Conservation (phyloP, 306 rosid species). For the Lupinus albus region DNA sequence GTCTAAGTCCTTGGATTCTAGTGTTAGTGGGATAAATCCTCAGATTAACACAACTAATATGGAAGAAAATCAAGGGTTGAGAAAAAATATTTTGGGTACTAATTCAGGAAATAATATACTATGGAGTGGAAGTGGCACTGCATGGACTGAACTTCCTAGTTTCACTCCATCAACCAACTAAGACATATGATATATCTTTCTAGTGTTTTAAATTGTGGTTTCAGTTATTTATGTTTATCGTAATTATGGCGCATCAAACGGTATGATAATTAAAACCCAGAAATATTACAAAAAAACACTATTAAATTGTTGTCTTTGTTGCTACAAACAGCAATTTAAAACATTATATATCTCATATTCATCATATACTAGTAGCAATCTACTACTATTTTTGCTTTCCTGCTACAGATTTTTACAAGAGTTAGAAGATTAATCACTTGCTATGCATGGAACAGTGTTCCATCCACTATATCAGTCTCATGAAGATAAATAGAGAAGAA, state of each 20-base stretch:
- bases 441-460: constrained; percentile 38
- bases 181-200: constrained; percentile 44
- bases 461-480: background rate
- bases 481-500: constrained; percentile 40
- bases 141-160: constrained; percentile 71
- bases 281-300: no score
- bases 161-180: constrained; percentile 61
- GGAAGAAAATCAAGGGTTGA: constrained; percentile 67
- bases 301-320: no score
- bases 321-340: no score
- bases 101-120: constrained; percentile 51
- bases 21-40: constrained; percentile 43
- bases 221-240: no score
- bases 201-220: background rate
- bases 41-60: constrained; percentile 49
- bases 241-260: no score
- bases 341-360: no score
- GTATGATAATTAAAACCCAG: no score
- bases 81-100: constrained; percentile 54
- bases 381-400: constrained; percentile 9
- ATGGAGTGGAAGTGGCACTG: constrained; percentile 46
- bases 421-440: constrained; percentile 31
- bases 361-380: background rate
- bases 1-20: constrained; percentile 54
- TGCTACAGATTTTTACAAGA: constrained; percentile 26